Conservation (phyloP, 179 eudicot species). For the Drosera spatulata region DNA sequence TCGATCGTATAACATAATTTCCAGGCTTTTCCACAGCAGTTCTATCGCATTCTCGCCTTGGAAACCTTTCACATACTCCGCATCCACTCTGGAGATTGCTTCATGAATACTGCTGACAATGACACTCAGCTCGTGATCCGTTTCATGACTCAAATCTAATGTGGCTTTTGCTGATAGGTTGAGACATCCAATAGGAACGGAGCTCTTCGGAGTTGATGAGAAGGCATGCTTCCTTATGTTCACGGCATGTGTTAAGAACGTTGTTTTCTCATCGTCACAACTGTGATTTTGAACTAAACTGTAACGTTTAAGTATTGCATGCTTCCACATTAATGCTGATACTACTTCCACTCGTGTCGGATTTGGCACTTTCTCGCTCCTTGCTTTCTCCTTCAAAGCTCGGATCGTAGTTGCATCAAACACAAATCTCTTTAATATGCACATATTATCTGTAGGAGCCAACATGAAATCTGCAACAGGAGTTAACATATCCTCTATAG, state of each 20-base stretch:
- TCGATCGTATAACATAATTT: too few species aligned
- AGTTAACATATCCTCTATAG: background rate
- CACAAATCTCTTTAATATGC: conserved; percentile 18
- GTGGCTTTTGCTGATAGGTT: background rate
- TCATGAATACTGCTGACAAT: too few species aligned
- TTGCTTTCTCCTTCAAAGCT: conserved; percentile 13
- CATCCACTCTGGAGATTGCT: too few species aligned
- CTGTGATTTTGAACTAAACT: background rate
- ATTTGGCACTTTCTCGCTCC: conserved; percentile 6
- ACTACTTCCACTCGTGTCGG: conserved; percentile 42
- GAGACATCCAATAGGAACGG: background rate
- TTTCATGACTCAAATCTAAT: too few species aligned
- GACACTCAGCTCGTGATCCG: too few species aligned
- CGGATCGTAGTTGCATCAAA: conserved; percentile 7
- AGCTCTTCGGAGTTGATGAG: background rate
- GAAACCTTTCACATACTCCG: too few species aligned
- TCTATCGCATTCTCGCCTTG: too few species aligned
- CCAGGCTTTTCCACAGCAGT: too few species aligned
- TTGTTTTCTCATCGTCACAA: background rate
- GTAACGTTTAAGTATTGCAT: conserved; percentile 1
- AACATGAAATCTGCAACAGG: background rate
- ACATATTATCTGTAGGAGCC: conserved; percentile 5
- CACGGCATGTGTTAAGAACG: background rate
- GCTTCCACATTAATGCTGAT: conserved; percentile 32
- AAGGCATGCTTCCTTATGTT: background rate